A percentile compares a stretch with the other conserved stretches of the same genome.
phyloP scores from a whole-genome alignment of 805 yeast species.

The Gaillardinia entomophila region DNA sequence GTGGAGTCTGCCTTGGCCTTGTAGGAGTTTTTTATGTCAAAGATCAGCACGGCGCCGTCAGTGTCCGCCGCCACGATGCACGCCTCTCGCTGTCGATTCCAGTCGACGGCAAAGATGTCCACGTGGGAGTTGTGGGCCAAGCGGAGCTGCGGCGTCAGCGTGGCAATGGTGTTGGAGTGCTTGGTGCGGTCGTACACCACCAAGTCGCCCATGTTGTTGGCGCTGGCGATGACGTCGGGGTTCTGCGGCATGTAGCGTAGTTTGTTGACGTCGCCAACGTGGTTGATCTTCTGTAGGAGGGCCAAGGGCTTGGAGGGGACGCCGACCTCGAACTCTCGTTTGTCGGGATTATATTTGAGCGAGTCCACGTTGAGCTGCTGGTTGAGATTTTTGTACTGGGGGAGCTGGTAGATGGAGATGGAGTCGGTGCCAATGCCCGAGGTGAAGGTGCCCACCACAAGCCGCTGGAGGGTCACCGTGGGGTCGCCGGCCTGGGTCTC shows the following conservation, averaged over 20 bases:
- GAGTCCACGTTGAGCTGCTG: constrained; percentile 31
- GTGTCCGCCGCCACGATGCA: constrained; percentile 53
- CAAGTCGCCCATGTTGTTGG: constrained; percentile 59
- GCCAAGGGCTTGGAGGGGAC: constrained; percentile 21
- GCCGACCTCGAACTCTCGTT: constrained; percentile 33
- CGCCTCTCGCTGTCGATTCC: constrained; percentile 68
- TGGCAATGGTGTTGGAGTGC: constrained; percentile 38
- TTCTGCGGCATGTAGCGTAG: constrained; percentile 78
- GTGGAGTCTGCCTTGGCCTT: constrained; percentile 5
- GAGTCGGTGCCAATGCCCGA: constrained; percentile 12
- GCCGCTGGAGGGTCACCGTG: constrained; percentile 8
- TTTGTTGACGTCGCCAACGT: constrained; percentile 66
- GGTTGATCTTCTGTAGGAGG: constrained; percentile 56
- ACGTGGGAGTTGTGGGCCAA: constrained; percentile 33
- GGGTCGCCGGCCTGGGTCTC: neutral
- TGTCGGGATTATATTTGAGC: constrained; percentile 31
- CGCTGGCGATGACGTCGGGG: constrained; percentile 73
- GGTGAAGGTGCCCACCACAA: constrained; percentile 13
- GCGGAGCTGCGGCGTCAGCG: constrained; percentile 43
- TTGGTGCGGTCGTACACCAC: constrained; percentile 78
- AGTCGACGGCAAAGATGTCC: constrained; percentile 68
- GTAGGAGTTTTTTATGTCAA: constrained; percentile 54
- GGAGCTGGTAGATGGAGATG: constrained; percentile 25
- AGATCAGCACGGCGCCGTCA: constrained; percentile 58
- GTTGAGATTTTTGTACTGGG: constrained; percentile 24